Base-by-base conservation (phyloP, 2,329 filamentous ascomycete species). In the Colletotrichum zoysiae region DNA sequence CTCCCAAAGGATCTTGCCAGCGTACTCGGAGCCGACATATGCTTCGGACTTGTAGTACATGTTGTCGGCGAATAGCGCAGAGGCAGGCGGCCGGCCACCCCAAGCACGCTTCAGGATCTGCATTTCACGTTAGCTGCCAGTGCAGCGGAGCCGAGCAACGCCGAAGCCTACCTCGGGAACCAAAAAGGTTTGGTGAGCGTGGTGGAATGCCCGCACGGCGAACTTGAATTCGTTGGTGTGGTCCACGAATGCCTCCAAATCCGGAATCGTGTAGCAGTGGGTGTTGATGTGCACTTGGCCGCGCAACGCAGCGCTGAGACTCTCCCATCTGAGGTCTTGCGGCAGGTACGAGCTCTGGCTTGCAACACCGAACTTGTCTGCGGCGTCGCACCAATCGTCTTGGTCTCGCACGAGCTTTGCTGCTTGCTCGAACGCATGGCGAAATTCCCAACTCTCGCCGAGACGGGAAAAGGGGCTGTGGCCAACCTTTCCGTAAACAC, bases 221-320 rank as follows among this genome's bases (percentile, higher is more conserved):
- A 93, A 92, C 72, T 89, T 86, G 81, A 93, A 93, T 83, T 93
- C 91, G 74, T 93, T 92, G 18, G 89, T 91, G 77, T 92, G 90
- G 71, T 91, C 87, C 4, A 93, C 87, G 78, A 93, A 91, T 42
- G 89, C 88, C 79, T 93, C 91, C 9, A 93, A 82, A 75, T 93
- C 91, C 0, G 90, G 86, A 1, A 92, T 84, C 0, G 90, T 92
- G 78, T 93, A 93, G 81, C 91, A 93, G 75, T 93, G 91, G 0
- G 89, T 90, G 81, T 93, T 92, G 74, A 93, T 85, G 71, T 90
- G 86, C 7, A 93, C 89, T 74, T 93, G 89, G 0, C 91, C 91
- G 50, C 91, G 86, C 46, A 93, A 80, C 3, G 89, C 89, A 0
- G 90, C 91, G 8, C 84, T 84, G 2, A 92, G 80, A 0, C 87